Base-by-base conservation (phyloP, 257 asterid species). In the Lithospermum erythrorhizon region DNA sequence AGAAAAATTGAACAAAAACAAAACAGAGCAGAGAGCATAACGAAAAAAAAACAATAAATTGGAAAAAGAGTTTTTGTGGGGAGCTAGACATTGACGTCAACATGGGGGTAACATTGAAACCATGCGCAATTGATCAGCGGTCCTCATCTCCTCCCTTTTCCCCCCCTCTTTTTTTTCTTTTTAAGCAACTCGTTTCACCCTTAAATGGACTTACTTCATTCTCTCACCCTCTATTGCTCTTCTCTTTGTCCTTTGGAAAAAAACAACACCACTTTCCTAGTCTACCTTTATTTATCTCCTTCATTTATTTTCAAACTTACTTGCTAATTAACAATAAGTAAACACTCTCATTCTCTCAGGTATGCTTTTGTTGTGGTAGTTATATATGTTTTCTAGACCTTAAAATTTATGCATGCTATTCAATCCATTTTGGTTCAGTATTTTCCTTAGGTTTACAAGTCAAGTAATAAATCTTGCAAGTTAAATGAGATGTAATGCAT, bases 121-220 rank as follows among this genome's bases (percentile, higher is more conserved):
- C 87, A 83, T 81, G 91, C 91, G 86, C 86, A 83, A 76, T 72
- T 64, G 71, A 13, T 41, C 49, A 75, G 76, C 82, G 86, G 91
- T 76, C 91, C 87, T 67, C 73, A 16, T 60, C 35, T 5, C 11
- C 4, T 27, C 32, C 4, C 32, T 24, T 5, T 7, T 7, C 24
- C 13, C 9, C 25, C 1, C 9, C 30, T 41, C 20, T 6, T 57
- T 52, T 20, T 24, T 24, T 52, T 63, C 61, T 63, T 66, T 71
- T 61, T 58, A 35, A 66, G 73, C 58, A 55, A 19, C 62, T 61
- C n/a, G 56, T 47, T 55, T 57, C 58, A n/a, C 53, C 68, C 41
- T 57, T 22, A 10, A 37, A n/a, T n/a, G n/a, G 5, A 24, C 52
- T 23, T 53, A 55, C 62, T 55, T 56, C 6, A 16, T 54, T 49